phyloP scores from a whole-genome alignment of 2,329 filamentous ascomycete genomes.

The Fonsecaea multimorphosa region DNA sequence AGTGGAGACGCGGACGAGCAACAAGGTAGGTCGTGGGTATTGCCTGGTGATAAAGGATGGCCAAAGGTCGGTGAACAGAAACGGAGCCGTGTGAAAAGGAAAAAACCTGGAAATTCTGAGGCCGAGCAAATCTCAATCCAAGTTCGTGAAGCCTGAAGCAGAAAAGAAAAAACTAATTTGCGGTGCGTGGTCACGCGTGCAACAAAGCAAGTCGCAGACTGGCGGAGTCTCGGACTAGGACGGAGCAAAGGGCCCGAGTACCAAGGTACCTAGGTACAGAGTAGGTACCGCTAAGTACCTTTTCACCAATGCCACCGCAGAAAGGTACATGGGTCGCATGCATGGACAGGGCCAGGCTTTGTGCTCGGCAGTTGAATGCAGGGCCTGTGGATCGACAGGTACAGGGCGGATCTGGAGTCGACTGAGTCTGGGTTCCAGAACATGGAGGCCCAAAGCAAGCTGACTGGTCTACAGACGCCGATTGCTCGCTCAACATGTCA shows the following conservation, averaged over 20 bases:
- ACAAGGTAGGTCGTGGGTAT: not conserved
- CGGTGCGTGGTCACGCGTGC: not conserved
- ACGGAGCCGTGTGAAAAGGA: not conserved
- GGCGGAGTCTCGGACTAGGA: not conserved
- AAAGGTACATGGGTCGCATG: not conserved
- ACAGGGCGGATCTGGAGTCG: conserved; percentile 1
- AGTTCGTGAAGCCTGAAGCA: conserved; percentile 6
- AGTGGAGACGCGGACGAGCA: not conserved
- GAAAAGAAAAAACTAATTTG: not conserved
- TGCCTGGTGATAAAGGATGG: not conserved
- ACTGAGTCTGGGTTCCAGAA: not conserved
- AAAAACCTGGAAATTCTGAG: not conserved
- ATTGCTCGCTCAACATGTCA: not conserved
- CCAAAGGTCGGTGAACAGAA: conserved; percentile 1
- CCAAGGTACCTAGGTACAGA: not conserved
- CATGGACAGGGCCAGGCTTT: not conserved
- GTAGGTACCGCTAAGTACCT: not conserved
- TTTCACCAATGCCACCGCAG: not conserved
- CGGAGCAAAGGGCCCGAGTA: not conserved
- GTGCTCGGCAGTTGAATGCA: conserved; percentile 2
- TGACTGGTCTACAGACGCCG: not conserved
- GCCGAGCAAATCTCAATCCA: not conserved
- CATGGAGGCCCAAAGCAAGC: not conserved
- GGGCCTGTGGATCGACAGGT: conserved; percentile 6
- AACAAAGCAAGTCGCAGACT: not conserved